A percentile compares a stretch with the other conserved stretches of the same genome.
phyloP scores from a whole-genome alignment of 2,329 filamentous ascomycete species.

The Byssothecium circinans region DNA sequence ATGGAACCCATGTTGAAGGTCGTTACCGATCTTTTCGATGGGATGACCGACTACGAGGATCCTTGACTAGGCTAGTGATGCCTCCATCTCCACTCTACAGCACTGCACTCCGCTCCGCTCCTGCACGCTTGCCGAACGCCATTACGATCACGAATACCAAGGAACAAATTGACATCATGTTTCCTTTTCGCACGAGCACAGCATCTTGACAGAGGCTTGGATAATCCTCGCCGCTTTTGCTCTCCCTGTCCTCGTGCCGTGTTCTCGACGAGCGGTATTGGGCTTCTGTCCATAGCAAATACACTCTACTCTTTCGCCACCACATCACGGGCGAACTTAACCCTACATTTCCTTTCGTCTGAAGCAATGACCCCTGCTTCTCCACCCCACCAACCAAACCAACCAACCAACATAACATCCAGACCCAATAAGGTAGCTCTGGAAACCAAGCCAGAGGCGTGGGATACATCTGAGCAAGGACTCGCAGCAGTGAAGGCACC shows the following conservation, averaged over 20 bases:
- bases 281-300: conserved; percentile 33
- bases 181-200: background rate
- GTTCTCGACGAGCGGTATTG: conserved; percentile 12
- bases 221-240: conserved; percentile 5
- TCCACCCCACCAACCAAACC: background rate
- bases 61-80: conserved; percentile 27
- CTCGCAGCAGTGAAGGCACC: conserved; percentile 41
- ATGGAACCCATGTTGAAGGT: conserved; percentile 52
- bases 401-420: conserved; percentile 10
- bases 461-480: conserved; percentile 41
- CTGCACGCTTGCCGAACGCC: conserved; percentile 5
- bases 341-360: conserved; percentile 21
- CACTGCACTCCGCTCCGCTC: conserved; percentile 6
- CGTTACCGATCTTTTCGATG: conserved; percentile 50
- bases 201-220: background rate
- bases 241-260: no score
- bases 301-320: conserved; percentile 21
- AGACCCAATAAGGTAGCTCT: conserved; percentile 25
- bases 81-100: conserved; percentile 15
- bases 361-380: conserved; percentile 20
- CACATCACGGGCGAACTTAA: conserved; percentile 8
- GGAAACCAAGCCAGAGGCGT: conserved; percentile 39
- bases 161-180: background rate
- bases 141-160: background rate
- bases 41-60: conserved; percentile 49